Percentiles rank a stretch among this genome's conserved stretches.
phyloP scores from a whole-genome alignment of 2,329 filamentous ascomycete species.

The Cladosporium austrohemisphaericum region DNA sequence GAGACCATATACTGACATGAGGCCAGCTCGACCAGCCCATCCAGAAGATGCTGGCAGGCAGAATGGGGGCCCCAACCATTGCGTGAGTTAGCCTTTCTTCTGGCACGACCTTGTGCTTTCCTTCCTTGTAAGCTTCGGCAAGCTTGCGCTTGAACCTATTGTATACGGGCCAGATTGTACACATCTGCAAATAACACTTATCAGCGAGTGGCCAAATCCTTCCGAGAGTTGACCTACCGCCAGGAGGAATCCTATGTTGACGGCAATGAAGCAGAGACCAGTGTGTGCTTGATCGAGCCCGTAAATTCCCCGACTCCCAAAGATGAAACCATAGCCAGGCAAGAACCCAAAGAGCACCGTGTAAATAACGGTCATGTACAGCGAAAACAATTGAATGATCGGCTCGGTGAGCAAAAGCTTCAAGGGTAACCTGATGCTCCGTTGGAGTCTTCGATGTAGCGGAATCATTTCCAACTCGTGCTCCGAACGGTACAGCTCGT shows the following conservation, averaged over 20 bases:
- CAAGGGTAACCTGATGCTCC: not conserved
- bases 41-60: not conserved
- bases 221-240: no score
- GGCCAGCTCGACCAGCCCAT: not conserved
- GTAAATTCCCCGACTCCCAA: no score
- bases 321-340: no score
- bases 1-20: not conserved
- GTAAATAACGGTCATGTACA: no score
- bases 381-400: no score
- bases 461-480: no score
- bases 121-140: not conserved
- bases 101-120: not conserved
- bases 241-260: no score
- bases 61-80: not conserved
- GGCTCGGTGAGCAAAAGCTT: no score
- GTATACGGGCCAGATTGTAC: slow-evolving; percentile 1
- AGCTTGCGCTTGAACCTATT: slow-evolving; percentile 2
- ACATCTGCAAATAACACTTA: not conserved
- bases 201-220: not conserved
- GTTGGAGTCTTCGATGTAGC: not conserved
- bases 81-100: not conserved
- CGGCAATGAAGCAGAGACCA: no score
- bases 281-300: not conserved
- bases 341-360: no score
- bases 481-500: no score